Evolutionary conservation across 257 asterid species (phyloP).

Genomic region (Pogostemon cablin): DNA sequence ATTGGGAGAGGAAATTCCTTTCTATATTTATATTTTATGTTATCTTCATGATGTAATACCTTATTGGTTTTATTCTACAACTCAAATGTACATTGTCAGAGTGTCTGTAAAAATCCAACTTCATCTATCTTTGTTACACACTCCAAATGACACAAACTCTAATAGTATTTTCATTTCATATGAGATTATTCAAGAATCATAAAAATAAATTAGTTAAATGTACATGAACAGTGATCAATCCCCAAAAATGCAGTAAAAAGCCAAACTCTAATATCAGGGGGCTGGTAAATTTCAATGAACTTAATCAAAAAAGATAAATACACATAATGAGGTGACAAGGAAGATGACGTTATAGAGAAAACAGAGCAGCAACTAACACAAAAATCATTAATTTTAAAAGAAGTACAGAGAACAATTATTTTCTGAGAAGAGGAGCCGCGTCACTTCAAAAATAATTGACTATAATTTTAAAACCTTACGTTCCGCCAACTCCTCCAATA

Average conservation of each 20-base stretch:
- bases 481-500: slow-evolving; percentile 97
- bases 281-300: background rate
- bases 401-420: slow-evolving; percentile 22
- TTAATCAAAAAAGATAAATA: background rate
- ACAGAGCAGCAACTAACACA: slow-evolving; percentile 9
- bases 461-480: slow-evolving; percentile 57
- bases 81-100: background rate
- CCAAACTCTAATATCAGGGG: background rate
- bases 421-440: slow-evolving; percentile 20
- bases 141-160: background rate
- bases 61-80: background rate
- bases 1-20: too few relatives aligned
- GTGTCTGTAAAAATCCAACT: slow-evolving; percentile 6
- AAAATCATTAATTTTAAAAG: slow-evolving; percentile 12
- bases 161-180: background rate
- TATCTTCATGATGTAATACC: too few relatives aligned
- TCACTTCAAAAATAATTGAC: slow-evolving; percentile 16
- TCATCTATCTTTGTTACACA: slow-evolving; percentile 5
- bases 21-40: too few relatives aligned
- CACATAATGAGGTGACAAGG: background rate
- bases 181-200: background rate
- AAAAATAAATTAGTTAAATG: background rate
- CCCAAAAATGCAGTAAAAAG: background rate
- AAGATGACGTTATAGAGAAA: background rate
- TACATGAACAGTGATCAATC: background rate